Conservation (phyloP, 495 filamentous ascomycete genomes). For the Daldinia concentrica region DNA sequence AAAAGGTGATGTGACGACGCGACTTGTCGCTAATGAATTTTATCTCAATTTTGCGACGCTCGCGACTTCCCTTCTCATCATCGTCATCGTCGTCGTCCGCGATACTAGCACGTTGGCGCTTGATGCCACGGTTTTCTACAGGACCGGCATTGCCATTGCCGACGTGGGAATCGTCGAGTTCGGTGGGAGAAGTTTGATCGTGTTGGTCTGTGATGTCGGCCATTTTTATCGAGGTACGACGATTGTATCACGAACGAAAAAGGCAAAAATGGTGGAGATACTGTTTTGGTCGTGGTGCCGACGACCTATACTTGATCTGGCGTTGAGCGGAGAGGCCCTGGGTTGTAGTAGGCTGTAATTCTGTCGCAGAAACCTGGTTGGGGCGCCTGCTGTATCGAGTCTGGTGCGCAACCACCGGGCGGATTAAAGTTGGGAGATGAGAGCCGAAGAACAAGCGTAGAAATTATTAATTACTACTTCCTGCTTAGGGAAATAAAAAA, state of each 20-base stretch:
- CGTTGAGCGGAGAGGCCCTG: slow-evolving; percentile 59
- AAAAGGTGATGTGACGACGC: slow-evolving; percentile 99
- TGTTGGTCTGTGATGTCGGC: slow-evolving; percentile 71
- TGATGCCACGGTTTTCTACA: slow-evolving; percentile 81
- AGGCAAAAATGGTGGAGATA: slow-evolving; percentile 62
- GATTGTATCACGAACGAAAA: slow-evolving; percentile 62
- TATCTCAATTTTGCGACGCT: slow-evolving; percentile 99
- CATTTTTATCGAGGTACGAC: slow-evolving; percentile 57
- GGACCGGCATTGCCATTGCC: slow-evolving; percentile 68
- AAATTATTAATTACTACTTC: slow-evolving; percentile 29
- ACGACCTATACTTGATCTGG: slow-evolving; percentile 68
- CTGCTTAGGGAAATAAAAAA: slow-evolving; percentile 43
- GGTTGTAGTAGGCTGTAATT: slow-evolving; percentile 53
- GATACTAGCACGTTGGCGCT: slow-evolving; percentile 83
- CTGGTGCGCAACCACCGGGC: slow-evolving; percentile 54
- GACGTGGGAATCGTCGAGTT: slow-evolving; percentile 69
- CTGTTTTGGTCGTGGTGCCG: slow-evolving; percentile 67
- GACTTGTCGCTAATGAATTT: slow-evolving; percentile 99
- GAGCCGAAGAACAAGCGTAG: slow-evolving; percentile 43
- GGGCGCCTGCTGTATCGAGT: slow-evolving; percentile 62
- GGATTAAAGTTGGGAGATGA: slow-evolving; percentile 57
- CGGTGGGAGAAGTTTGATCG: slow-evolving; percentile 66
- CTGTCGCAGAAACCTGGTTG: slow-evolving; percentile 64
- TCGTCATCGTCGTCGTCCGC: slow-evolving; percentile 98
- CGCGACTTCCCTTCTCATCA: slow-evolving; percentile 96